phyloP scores from a whole-genome alignment of 2,329 filamentous ascomycete species.

The Trichoderma sp. region DNA sequence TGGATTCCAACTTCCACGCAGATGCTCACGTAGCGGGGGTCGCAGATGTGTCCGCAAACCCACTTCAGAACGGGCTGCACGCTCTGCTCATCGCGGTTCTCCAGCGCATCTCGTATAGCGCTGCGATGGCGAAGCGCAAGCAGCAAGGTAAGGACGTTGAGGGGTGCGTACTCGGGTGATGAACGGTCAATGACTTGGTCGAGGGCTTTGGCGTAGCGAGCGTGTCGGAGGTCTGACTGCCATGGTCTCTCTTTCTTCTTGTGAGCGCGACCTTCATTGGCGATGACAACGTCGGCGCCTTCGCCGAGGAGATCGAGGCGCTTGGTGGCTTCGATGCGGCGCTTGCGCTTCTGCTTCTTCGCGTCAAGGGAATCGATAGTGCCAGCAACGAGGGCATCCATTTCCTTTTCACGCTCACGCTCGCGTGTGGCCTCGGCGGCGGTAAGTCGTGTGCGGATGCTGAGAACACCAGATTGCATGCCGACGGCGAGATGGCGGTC shows the following conservation, averaged over 20 bases:
- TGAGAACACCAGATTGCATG: conserved; percentile 91
- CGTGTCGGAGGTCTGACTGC: conserved; percentile 79
- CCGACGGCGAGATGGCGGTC: conserved; percentile 94
- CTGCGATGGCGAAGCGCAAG: conserved; percentile 84
- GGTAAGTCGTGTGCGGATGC: conserved; percentile 82
- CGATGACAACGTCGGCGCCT: conserved; percentile 83
- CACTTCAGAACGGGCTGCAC: conserved; percentile 82
- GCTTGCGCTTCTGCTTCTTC: conserved; percentile 67
- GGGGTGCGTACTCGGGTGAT: conserved; percentile 52
- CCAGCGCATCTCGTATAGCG: conserved; percentile 75
- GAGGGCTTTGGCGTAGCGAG: conserved; percentile 71
- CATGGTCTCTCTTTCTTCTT: conserved; percentile 66
- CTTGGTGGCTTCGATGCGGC: conserved; percentile 42
- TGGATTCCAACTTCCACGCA: conserved; percentile 81
- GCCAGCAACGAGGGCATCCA: conserved; percentile 76
- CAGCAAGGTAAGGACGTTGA: conserved; percentile 71
- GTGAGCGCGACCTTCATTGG: conserved; percentile 57
- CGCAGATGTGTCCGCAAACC: conserved; percentile 75
- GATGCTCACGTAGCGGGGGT: conserved; percentile 76
- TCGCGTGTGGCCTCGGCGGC: conserved; percentile 76
- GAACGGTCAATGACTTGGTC: conserved; percentile 68
- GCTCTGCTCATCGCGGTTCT: conserved; percentile 74
- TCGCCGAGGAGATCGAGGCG: conserved; percentile 80
- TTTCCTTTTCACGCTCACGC: conserved; percentile 75
- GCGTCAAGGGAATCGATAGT: conserved; percentile 75